phyloP scores from a whole-genome alignment of 2,329 filamentous ascomycete species.

The Didymella keratinophila region DNA sequence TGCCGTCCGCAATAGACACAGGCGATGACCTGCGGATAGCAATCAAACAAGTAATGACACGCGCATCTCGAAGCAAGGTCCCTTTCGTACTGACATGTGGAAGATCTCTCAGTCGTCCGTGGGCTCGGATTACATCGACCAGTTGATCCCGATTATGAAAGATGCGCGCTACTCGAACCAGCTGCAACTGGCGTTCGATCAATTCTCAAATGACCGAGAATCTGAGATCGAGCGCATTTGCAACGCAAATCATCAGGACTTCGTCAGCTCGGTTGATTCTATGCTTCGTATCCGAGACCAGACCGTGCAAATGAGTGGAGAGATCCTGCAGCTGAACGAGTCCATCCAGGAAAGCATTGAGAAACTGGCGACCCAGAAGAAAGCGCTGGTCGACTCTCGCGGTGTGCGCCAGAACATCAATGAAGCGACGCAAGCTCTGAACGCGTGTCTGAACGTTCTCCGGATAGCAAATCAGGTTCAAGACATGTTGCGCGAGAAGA shows the following conservation, averaged over 20 bases:
- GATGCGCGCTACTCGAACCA: conserved; percentile 82
- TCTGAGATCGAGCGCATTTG: conserved; percentile 93
- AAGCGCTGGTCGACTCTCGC: conserved; percentile 88
- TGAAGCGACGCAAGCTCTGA: conserved; percentile 85
- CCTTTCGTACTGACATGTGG: conserved; percentile 20
- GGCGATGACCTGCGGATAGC: conserved; percentile 58
- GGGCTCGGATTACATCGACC: conserved; percentile 93
- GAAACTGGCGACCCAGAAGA: conserved; percentile 92
- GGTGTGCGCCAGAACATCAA: conserved; percentile 95
- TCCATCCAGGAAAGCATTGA: conserved; percentile 96
- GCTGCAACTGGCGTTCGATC: conserved; percentile 78
- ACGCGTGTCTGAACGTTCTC: conserved; percentile 90
- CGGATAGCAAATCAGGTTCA: conserved; percentile 94
- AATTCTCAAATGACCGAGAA: conserved; percentile 87
- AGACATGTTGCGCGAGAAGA: conserved; percentile 89
- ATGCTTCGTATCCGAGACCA: conserved; percentile 91
- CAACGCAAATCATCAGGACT: conserved; percentile 95
- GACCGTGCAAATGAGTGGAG: conserved; percentile 84
- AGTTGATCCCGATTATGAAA: conserved; percentile 91
- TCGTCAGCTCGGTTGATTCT: conserved; percentile 90
- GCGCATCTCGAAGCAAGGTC: background rate
- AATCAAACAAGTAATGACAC: conserved; percentile 57
- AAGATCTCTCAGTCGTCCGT: conserved; percentile 93
- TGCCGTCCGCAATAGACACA: conserved; percentile 52
- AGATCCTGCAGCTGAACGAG: conserved; percentile 91